phyloP scores from a whole-genome alignment of 306 rosid species.

The Gynostemma pentaphyllum region DNA sequence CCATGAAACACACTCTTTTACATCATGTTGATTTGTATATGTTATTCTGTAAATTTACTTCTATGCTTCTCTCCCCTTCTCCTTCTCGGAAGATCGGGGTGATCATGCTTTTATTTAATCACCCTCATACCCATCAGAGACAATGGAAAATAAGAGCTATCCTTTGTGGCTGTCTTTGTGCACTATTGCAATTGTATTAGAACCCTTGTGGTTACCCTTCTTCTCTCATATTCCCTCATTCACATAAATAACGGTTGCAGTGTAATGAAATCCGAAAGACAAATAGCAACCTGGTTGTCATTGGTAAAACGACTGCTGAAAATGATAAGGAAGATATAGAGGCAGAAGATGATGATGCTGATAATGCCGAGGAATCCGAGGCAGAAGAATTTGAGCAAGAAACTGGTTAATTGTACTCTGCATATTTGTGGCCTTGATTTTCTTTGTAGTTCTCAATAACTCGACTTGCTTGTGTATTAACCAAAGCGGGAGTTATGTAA shows the following conservation, averaged over 20 bases:
- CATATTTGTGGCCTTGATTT: background rate
- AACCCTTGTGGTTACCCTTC: background rate
- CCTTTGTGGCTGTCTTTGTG: too few species aligned
- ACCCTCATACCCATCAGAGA: background rate
- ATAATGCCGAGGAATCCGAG: conserved; percentile 81
- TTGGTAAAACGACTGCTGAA: conserved; percentile 52
- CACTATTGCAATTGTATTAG: background rate
- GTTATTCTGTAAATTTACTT: background rate
- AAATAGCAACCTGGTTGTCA: conserved; percentile 50
- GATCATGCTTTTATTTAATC: background rate
- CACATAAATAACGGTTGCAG: conserved; percentile 25
- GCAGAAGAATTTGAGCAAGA: conserved; percentile 95
- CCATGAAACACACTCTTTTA: too few species aligned
- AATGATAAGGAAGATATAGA: conserved; percentile 78
- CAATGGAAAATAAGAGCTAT: background rate
- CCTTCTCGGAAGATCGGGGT: background rate
- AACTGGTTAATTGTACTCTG: conserved; percentile 40
- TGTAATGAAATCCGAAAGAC: conserved; percentile 67
- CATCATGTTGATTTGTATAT: background rate
- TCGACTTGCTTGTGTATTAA: background rate
- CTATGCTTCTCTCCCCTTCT: background rate
- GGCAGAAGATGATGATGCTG: conserved; percentile 53
- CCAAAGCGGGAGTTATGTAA: too few species aligned
- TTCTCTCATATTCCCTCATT: background rate
- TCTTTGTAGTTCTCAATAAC: background rate